Evolutionary conservation across 768 basidiomycete genomes (phyloP), one percentile per base, ranked within the genome.

Genomic region (Neoboletus brunneissimus): DNA sequence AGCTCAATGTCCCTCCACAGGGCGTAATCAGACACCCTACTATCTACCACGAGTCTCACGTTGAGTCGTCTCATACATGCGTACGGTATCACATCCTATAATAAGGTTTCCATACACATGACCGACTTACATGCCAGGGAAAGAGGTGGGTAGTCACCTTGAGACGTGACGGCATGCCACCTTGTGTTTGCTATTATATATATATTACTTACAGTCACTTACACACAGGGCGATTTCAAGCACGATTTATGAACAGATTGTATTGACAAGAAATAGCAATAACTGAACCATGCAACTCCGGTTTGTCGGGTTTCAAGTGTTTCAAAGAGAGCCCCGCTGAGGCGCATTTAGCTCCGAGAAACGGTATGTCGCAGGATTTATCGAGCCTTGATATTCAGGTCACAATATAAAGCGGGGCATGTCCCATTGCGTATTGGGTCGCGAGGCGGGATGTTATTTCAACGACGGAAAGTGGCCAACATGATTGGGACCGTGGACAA

Each of bases 91-190:
- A 34, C 34, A 34, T 15, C 34, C 34, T 23, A 74, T 16, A n/a
- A 49, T 32, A 45, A 79, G 79, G 35, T 83, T 83, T 67, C 81
- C 81, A 2, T 48, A 74, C 12, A 76, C 73, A n/a, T 81, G 80
- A 80, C 79, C 79, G 3, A 72, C 76, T 11, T 80, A 74, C 55
- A 72, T 76, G 0, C 77, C 81, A 0, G 77, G 81, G 15, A 18
- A 38, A 34, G 23, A n/a, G 20, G 38, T 16, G 38, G n/a, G 49
- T 37, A 11, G n/a, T 48, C 3, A 13, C 31, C 32, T 34, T 38
- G 37, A 38, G n/a, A 69, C 58, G 58, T 23, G 23, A 64, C 63
- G 7, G 73, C 75, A 18, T 75, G 76, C 37, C 81, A 83, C 2
- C 15, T 37, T 18, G 72, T 85, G 4, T 77, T 84, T 52, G 80